A percentile compares a stretch with the other conserved stretches of the same genome.
Evolutionary conservation across 768 basidiomycete genomes (phyloP).

Genomic region (Cubamyces lactineus): DNA sequence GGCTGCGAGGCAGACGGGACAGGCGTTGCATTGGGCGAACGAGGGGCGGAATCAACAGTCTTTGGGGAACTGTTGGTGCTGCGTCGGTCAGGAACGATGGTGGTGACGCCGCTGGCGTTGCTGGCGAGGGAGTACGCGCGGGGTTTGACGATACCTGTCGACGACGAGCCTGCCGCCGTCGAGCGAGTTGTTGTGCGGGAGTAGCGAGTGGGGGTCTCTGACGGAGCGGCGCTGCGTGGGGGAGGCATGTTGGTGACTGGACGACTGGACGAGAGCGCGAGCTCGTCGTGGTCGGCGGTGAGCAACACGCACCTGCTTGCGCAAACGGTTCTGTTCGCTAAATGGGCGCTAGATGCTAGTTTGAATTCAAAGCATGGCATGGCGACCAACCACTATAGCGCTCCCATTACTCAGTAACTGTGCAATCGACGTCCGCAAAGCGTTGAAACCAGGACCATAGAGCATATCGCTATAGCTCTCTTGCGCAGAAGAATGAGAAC

Average conservation of each 20-base stretch:
- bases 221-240: constrained; percentile 38
- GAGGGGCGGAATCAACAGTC: constrained; percentile 29
- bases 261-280: constrained; percentile 16
- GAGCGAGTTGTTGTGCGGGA: constrained; percentile 50
- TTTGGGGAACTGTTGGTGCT: constrained; percentile 23
- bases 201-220: constrained; percentile 59
- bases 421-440: no score
- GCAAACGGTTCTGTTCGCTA: constrained; percentile 15
- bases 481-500: no score
- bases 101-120: constrained; percentile 51
- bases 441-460: no score
- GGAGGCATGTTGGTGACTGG: constrained; percentile 25
- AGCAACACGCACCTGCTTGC: constrained; percentile 1
- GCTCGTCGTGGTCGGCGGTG: constrained; percentile 27
- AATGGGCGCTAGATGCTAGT: constrained; percentile 15
- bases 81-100: constrained; percentile 41
- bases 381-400: no score
- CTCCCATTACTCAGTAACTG: no score
- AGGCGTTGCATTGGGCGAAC: constrained; percentile 58
- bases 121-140: constrained; percentile 52
- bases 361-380: no score
- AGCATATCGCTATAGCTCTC: no score
- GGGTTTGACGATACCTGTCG: constrained; percentile 49
- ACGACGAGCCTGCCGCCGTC: constrained; percentile 41
- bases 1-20: constrained; percentile 39